Evolutionary conservation across 177 flowering plant genomes (phyloP).

Genomic region (Vitis hybrid): DNA sequence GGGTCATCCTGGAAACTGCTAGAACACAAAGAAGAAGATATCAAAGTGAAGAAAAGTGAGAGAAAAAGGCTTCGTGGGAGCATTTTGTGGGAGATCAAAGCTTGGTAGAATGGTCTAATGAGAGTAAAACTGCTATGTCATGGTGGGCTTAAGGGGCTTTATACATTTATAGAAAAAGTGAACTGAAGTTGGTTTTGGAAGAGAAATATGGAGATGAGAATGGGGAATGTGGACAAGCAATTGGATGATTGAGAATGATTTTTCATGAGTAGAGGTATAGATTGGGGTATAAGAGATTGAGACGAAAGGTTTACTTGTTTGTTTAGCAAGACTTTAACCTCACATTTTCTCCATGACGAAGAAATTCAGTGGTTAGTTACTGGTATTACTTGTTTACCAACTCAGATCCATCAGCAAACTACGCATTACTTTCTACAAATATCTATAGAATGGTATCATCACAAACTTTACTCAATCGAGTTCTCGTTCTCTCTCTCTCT

Average conservation of each 20-base stretch:
- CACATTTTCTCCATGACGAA: too few species aligned
- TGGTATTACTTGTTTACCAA: too few species aligned
- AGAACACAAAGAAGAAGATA: neutral
- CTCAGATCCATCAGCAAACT: too few species aligned
- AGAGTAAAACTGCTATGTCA: neutral
- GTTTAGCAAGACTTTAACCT: too few species aligned
- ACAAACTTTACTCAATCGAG: too few species aligned
- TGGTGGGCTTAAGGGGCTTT: neutral
- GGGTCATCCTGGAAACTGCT: neutral
- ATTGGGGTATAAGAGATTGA: conserved; percentile 7
- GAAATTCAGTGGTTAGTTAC: too few species aligned
- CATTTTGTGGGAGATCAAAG: neutral
- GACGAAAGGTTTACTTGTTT: conserved; percentile 6
- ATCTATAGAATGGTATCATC: neutral
- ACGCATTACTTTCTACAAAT: neutral
- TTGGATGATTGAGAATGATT: neutral
- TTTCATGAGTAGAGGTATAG: neutral
- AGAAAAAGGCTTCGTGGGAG: neutral
- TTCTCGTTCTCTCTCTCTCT: too few species aligned
- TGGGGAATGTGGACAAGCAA: neutral
- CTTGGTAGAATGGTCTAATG: neutral
- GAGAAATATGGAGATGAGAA: too few species aligned
- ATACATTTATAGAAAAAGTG: neutral
- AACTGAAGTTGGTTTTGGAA: neutral
- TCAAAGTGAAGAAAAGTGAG: neutral